Evolutionary conservation across 2,329 filamentous ascomycete species (phyloP).

Genomic region (Neonectria magnoliae): DNA sequence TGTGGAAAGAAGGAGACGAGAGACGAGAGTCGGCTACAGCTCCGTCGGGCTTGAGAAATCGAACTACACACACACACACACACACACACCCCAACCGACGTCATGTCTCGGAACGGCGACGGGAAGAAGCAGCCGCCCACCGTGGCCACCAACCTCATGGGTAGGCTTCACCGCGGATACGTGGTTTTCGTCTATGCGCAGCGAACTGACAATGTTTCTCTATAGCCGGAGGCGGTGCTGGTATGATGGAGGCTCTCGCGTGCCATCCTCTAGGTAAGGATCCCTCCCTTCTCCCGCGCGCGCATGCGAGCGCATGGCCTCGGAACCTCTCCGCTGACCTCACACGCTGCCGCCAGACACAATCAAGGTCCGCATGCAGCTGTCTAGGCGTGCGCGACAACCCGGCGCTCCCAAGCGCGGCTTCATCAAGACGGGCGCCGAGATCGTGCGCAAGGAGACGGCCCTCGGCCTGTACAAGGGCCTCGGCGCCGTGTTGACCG

Average conservation of each 20-base stretch:
- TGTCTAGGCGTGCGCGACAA: conserved; percentile 83
- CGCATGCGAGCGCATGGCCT: conserved; percentile 13
- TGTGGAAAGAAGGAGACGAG: background rate
- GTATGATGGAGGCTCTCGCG: conserved; percentile 98
- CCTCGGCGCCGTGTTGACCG: conserved; percentile 93
- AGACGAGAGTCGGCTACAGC: background rate
- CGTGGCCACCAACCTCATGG: conserved; percentile 89
- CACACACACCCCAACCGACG: conserved; percentile 4
- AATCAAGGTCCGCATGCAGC: conserved; percentile 99
- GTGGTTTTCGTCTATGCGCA: conserved; percentile 11
- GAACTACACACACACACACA: background rate
- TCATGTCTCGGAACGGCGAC: conserved; percentile 48
- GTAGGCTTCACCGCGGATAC: conserved; percentile 58
- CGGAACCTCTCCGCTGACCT: conserved; percentile 1
- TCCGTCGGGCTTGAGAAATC: background rate
- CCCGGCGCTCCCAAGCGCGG: conserved; percentile 88
- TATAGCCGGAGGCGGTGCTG: conserved; percentile 90
- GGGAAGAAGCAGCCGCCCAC: conserved; percentile 79
- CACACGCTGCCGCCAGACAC: conserved; percentile 68
- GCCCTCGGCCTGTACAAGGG: conserved; percentile 96
- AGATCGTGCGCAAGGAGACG: conserved; percentile 91
- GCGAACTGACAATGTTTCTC: conserved; percentile 28
- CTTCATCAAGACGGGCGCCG: conserved; percentile 84
- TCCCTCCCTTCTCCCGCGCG: conserved; percentile 19
- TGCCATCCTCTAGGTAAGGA: conserved; percentile 89